Evolutionary conservation across 108 stramenopile genomes (phyloP), one percentile per base, ranked within the genome.

Genomic region (Fragilariopsis cylindrus): DNA sequence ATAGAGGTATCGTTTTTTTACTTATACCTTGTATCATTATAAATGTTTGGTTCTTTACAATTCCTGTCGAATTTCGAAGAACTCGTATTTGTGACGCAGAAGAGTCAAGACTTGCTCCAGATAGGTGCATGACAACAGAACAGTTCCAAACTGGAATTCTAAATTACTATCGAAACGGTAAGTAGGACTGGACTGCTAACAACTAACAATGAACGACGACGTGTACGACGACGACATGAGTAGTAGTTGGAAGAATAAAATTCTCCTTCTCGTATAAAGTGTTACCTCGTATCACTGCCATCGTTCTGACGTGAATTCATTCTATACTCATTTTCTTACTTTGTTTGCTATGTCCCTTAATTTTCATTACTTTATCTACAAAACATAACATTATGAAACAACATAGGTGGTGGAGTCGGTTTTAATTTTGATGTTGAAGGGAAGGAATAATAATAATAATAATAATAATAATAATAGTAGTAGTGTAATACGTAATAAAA

Each of bases 341-440:
- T 50, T 50, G 16, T 50, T 49, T 40, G 18, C 7, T 52, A n/a
- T 4, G 21, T 60, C 16, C 16, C 12, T 13, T 13, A 52, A 9
- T 13, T 52, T 9, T 52, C 13, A 13, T 13, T 13, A 13, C 50
- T 13, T 13, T 13, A 52, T 52, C 50, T 52, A 52, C 13, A 13
- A 52, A 52, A 9, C 50, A 9, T 52, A 13, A 52, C 30, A 2
- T 30, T 30, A 13, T 52, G 2, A 52, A 52, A 0, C 12, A 13
- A 13, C 50, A 52, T 12, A 68, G 67, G 67, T 12, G 84, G 84
- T 13, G 84, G 84, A 3, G 60, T 84, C 21, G 69, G 81, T 6
- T 84, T 73, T 48, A 81, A 84, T 72, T 84, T 84, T 52, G 79
- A 77, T 11, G 70, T 84, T 30, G 84, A 81, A 68, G 67, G 67